These are phyloP conservation scores for Talaromyces thailandensis DNA, from an alignment of 495 filamentous ascomycete genomes.

Conservation along the genomic window DNA sequence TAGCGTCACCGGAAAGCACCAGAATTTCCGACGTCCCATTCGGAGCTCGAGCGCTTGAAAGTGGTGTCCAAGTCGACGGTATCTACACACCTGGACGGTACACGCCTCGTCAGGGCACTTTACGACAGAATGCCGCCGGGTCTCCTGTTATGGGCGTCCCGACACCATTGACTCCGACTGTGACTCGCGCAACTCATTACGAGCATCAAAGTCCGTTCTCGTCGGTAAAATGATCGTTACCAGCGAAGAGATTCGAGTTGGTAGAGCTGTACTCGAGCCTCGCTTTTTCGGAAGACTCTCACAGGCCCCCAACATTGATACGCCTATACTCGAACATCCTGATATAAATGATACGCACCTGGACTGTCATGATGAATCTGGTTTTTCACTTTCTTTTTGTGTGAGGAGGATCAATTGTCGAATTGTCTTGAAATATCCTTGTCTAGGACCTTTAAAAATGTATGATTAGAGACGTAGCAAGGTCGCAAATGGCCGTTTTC, in stretches of 20 bases:
- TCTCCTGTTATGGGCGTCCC: conserved; percentile 12
- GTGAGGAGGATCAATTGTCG: not conserved
- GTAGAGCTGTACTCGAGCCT: not conserved
- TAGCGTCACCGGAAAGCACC: conserved; percentile 21
- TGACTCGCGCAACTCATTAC: not conserved
- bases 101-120: conserved; percentile 24
- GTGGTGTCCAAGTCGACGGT: conserved; percentile 75
- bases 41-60: conserved; percentile 81
- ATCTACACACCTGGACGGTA: conserved; percentile 73
- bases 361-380: not conserved
- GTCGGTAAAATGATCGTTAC: not conserved
- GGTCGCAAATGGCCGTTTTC: not conserved
- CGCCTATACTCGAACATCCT: not conserved
- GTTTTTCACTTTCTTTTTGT: not conserved
- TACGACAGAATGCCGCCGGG: conserved; percentile 12
- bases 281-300: not conserved
- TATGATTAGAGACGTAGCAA: not conserved
- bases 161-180: conserved; percentile 9
- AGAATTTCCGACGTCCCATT: conserved; percentile 65
- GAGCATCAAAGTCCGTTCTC: not conserved
- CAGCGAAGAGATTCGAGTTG: not conserved
- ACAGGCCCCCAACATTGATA: not conserved
- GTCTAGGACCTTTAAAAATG: not conserved
- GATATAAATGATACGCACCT: not conserved
- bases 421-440: not conserved